Evolutionary conservation across 2,329 filamentous ascomycete genomes (phyloP).

Genomic region (Pseudogymnoascus sp.): DNA sequence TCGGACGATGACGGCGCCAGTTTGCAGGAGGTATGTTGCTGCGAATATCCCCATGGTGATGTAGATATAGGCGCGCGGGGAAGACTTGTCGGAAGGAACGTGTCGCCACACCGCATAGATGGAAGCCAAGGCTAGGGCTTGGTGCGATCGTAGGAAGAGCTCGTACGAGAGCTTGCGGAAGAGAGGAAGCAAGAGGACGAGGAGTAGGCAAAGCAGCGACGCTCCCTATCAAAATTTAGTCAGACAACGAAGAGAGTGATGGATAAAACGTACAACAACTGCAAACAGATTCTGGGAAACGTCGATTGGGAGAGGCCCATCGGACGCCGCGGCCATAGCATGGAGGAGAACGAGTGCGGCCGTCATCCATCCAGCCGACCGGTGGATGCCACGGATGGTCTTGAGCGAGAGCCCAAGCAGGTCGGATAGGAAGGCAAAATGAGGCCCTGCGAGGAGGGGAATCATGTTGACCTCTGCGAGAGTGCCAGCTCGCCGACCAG

Average conservation of each 20-base stretch:
- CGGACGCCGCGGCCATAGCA: constrained; percentile 15
- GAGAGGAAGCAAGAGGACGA: constrained; percentile 16
- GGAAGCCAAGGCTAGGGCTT: too few species aligned
- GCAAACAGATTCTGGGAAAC: constrained; percentile 16
- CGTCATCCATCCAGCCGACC: constrained; percentile 20
- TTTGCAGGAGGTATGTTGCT: constrained; percentile 14
- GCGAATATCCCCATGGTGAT: constrained; percentile 16
- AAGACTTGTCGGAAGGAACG: constrained; percentile 14
- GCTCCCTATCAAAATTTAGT: neutral
- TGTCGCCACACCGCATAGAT: too few species aligned
- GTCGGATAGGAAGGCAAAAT: too few species aligned
- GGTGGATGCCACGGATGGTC: constrained; percentile 19
- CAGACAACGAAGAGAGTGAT: neutral
- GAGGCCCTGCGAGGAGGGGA: too few species aligned
- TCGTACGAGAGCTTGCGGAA: constrained; percentile 20
- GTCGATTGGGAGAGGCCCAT: constrained; percentile 13
- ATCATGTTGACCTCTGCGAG: constrained; percentile 18
- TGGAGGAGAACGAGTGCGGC: constrained; percentile 21
- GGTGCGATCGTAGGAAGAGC: too few species aligned
- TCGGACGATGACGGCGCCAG: constrained; percentile 16
- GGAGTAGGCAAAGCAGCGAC: constrained; percentile 7
- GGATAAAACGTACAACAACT: constrained; percentile 9
- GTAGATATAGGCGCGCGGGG: constrained; percentile 19
- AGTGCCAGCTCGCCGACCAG: constrained; percentile 13
- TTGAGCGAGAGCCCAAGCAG: constrained; percentile 20